phyloP scores from a whole-genome alignment of 2,329 filamentous ascomycete genomes.

The Exserohilum rostratum region DNA sequence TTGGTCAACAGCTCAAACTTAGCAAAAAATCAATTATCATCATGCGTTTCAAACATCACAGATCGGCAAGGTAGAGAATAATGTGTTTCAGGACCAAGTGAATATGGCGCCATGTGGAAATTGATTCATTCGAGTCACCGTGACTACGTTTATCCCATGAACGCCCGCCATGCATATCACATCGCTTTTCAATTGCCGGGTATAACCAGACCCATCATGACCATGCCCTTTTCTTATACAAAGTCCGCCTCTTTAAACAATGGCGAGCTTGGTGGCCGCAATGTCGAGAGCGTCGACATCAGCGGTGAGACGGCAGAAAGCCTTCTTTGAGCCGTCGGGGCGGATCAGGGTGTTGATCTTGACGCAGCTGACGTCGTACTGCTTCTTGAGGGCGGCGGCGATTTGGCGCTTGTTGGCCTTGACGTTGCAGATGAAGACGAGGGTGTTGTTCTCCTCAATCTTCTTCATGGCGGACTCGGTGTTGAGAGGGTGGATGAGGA shows the following conservation, averaged over 20 bases:
- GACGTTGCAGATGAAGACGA: slow-evolving; percentile 95
- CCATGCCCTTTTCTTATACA: slow-evolving; percentile 28
- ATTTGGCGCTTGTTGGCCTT: slow-evolving; percentile 98
- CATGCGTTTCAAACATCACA: neutral
- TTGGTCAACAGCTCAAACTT: neutral
- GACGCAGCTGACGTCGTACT: slow-evolving; percentile 96
- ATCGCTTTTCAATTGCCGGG: slow-evolving; percentile 41
- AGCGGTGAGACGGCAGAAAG: slow-evolving; percentile 90
- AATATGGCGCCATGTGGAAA: slow-evolving; percentile 39
- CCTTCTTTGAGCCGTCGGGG: slow-evolving; percentile 98
- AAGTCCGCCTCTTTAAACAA: slow-evolving; percentile 71
- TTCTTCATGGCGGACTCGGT: slow-evolving; percentile 99
- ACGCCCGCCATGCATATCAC: slow-evolving; percentile 46
- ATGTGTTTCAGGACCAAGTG: slow-evolving; percentile 9
- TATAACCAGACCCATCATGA: slow-evolving; percentile 39
- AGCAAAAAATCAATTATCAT: neutral
- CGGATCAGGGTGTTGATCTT: slow-evolving; percentile 99
- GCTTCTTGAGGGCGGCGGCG: slow-evolving; percentile 97
- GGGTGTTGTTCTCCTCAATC: slow-evolving; percentile 99
- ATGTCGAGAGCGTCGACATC: slow-evolving; percentile 99
- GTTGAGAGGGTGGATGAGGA: slow-evolving; percentile 97
- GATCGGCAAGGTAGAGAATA: neutral
- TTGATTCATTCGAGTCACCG: slow-evolving; percentile 46
- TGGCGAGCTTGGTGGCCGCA: slow-evolving; percentile 96
- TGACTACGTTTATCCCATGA: slow-evolving; percentile 46